phyloP scores from a whole-genome alignment of 768 basidiomycete species.

The Plicaturopsis crispa region DNA sequence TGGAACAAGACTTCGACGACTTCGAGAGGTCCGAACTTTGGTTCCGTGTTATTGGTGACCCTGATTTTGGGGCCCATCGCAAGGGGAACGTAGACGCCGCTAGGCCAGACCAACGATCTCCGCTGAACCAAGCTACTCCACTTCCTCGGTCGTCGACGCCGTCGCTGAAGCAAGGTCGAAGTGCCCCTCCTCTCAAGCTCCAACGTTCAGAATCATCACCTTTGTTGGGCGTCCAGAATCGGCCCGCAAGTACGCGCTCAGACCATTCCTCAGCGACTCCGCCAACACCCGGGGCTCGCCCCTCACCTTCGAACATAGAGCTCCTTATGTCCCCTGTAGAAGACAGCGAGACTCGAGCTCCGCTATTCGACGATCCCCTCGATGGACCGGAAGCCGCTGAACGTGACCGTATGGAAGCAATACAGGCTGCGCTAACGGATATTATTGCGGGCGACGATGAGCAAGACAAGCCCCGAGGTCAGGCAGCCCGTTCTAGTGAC shows the following conservation, averaged over 20 bases:
- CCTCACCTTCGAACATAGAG: slow-evolving; percentile 55
- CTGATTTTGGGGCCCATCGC: slow-evolving; percentile 32
- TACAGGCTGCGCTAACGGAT: slow-evolving; percentile 91
- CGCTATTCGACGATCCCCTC: slow-evolving; percentile 77
- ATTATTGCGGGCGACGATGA: slow-evolving; percentile 85
- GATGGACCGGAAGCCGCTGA: slow-evolving; percentile 66
- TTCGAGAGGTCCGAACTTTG: slow-evolving; percentile 88
- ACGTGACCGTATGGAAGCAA: slow-evolving; percentile 87
- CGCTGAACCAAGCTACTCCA: not conserved
- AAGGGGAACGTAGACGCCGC: slow-evolving; percentile 3
- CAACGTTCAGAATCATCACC: slow-evolving; percentile 31
- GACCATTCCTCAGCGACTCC: slow-evolving; percentile 16
- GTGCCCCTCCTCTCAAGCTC: slow-evolving; percentile 10
- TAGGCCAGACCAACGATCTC: slow-evolving; percentile 1
- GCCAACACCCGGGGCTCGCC: slow-evolving; percentile 17
- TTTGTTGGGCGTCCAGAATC: slow-evolving; percentile 14
- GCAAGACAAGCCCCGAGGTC: slow-evolving; percentile 15
- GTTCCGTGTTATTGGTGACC: slow-evolving; percentile 81
- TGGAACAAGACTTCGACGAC: slow-evolving; percentile 88
- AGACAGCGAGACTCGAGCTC: slow-evolving; percentile 52
- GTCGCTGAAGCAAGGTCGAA: not conserved
- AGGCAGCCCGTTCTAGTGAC: not conserved
- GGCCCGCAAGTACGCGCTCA: slow-evolving; percentile 4
- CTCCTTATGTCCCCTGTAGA: slow-evolving; percentile 72
- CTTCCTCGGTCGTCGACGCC: not conserved